Percentiles rank a stretch among this genome's conserved stretches.
Evolutionary conservation across 129 eudicot species (phyloP).

Genomic region (Flaveria ramosissima): DNA sequence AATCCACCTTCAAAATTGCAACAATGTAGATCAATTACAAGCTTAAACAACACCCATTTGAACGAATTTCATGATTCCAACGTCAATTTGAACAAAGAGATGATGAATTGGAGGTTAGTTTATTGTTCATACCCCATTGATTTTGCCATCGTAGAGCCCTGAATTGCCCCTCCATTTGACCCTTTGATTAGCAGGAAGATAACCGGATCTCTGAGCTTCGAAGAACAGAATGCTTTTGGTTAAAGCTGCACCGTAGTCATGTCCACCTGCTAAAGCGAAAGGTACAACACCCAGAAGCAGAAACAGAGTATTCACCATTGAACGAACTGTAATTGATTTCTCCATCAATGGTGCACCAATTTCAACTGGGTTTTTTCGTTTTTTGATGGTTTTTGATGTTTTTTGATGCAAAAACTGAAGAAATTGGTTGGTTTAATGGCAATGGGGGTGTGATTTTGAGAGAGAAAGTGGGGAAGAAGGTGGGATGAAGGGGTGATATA

Average conservation of each 20-base stretch:
- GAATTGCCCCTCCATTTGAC: slow-evolving; percentile 78
- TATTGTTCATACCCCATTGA: slow-evolving; percentile 28
- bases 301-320: slow-evolving; percentile 32
- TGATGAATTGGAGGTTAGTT: neutral
- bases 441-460: slow-evolving; percentile 18
- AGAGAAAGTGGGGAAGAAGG: slow-evolving; percentile 30
- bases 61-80: neutral
- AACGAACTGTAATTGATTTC: neutral
- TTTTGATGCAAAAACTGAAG: neutral
- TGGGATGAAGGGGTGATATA: slow-evolving; percentile 36
- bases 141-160: slow-evolving; percentile 67
- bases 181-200: slow-evolving; percentile 63
- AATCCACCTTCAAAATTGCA: slow-evolving; percentile 56
- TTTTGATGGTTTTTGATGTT: too few relatives aligned
- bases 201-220: slow-evolving; percentile 83
- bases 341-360: neutral
- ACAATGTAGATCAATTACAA: neutral
- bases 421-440: slow-evolving; percentile 3
- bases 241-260: slow-evolving; percentile 58
- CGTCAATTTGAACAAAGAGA: neutral
- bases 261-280: slow-evolving; percentile 38
- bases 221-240: slow-evolving; percentile 63
- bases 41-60: neutral
- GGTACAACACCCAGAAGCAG: slow-evolving; percentile 35
- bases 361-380: too few relatives aligned